Evolutionary conservation across 495 filamentous ascomycete species (phyloP).

Genomic region (Aspergillus hancockii): DNA sequence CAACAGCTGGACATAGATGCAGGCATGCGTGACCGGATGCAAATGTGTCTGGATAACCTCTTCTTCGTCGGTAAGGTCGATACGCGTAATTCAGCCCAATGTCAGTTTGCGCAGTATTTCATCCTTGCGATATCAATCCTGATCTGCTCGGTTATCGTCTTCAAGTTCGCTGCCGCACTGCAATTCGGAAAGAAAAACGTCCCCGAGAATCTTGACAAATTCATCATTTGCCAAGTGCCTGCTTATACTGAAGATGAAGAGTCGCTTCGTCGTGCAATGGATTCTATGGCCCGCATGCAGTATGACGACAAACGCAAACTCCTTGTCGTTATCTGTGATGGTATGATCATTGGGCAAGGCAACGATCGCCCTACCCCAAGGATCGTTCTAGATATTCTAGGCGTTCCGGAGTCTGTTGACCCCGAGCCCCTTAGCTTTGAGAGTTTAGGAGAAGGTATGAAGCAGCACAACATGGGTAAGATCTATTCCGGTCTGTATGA

Average conservation of each 20-base stretch:
- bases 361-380: conserved; percentile 94
- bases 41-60: conserved; percentile 86
- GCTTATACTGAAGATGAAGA: conserved; percentile 99
- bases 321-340: conserved; percentile 90
- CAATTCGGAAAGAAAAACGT: conserved; percentile 90
- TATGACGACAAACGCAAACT: conserved; percentile 99
- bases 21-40: conserved; percentile 63
- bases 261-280: conserved; percentile 91
- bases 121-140: conserved; percentile 86
- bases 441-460: conserved; percentile 91
- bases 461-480: conserved; percentile 99
- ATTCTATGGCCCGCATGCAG: conserved; percentile 91
- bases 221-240: conserved; percentile 96
- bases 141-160: conserved; percentile 76
- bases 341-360: conserved; percentile 99
- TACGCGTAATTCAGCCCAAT: conserved; percentile 83
- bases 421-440: conserved; percentile 98
- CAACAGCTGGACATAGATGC: conserved; percentile 60
- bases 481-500: conserved; percentile 98
- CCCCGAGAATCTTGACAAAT: conserved; percentile 96
- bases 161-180: conserved; percentile 96
- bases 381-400: conserved; percentile 96
- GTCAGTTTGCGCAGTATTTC: conserved; percentile 88
- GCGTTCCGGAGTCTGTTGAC: conserved; percentile 89
- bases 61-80: conserved; percentile 94